Base-by-base conservation (phyloP, 768 basidiomycete genomes). In the Lentinula detonsa region DNA sequence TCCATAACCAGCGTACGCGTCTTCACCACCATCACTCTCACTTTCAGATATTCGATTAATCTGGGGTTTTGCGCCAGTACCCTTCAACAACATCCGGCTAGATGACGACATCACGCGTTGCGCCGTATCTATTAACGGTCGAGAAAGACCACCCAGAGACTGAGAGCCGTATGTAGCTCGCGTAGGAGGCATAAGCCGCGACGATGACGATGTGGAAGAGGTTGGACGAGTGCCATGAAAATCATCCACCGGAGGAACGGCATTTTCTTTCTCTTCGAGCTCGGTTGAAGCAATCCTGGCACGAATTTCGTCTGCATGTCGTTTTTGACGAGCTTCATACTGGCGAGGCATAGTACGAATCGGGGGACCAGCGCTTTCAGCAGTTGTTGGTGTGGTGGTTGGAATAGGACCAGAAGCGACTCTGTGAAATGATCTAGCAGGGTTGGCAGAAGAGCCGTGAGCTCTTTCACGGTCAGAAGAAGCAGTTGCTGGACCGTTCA, bases 381-480 rank as follows among this genome's bases (percentile, higher is more conserved):
- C 34, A 33, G 35, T 34, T 1, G 59, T 60, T 43, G 28, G 28
- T 28, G 28, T 28, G 3, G 50, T 51, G 66, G 65, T 49, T 62
- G 67, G 31, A 63, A 70, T 39, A 9, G 88, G 84, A 33, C 83
- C 85, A 9, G 90, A 92, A 2, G 81, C 78, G 42, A 84, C 80
- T 63, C 90, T 87, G 63, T 85, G 81, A 66, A 91, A 86, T 5
- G 83, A 82, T 54, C 90, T 80, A 9, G 74, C 67, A 5, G 70
- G 64, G 57, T 71, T 71, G n/a, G 66, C 73, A 57, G 71, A 59
- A 68, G 49, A 52, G 34, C 53, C 23, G 9, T 40, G 37, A 40
- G 37, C 33, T 21, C 13, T 40, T 65, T 63, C 57, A 63, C 55
- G 31, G 66, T 67, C 66, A 67, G 75, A 63, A 61, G 66, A 65